A percentile compares a stretch with the other conserved stretches of the same genome.
phyloP scores from a whole-genome alignment of 1,139 yeast genomes.

The Kodamaea fungicola region DNA sequence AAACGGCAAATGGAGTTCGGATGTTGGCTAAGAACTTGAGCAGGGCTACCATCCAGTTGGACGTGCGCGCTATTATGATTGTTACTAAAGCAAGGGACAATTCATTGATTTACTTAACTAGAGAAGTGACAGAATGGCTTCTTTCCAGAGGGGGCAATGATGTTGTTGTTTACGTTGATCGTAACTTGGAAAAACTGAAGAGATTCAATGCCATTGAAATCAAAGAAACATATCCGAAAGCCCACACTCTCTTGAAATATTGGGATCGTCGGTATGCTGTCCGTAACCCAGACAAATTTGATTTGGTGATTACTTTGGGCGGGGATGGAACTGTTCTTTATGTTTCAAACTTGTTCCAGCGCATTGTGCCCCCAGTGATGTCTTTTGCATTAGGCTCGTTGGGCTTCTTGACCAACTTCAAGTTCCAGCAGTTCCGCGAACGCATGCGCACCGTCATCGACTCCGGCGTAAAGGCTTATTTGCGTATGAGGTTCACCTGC shows the following conservation, averaged over 20 bases:
- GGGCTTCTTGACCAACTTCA: conserved; percentile 78
- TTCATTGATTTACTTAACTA: conserved; percentile 66
- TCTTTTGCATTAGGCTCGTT: conserved; percentile 77
- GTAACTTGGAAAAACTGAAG: conserved; percentile 54
- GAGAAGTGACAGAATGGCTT: conserved; percentile 79
- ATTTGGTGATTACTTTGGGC: conserved; percentile 75
- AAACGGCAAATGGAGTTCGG: conserved; percentile 84
- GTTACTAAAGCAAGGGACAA: conserved; percentile 87
- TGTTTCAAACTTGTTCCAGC: conserved; percentile 75
- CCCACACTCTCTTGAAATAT: conserved; percentile 47
- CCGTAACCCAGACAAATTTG: conserved; percentile 59
- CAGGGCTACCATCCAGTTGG: conserved; percentile 69
- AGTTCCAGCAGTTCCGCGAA: conserved; percentile 64
- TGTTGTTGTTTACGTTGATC: conserved; percentile 68
- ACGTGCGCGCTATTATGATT: conserved; percentile 67
- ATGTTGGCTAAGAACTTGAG: conserved; percentile 72
- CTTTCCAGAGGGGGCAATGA: conserved; percentile 39
- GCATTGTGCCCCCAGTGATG: conserved; percentile 84
- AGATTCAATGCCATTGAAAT: conserved; percentile 56
- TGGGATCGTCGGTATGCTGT: conserved; percentile 66
- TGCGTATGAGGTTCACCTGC: conserved; percentile 81
- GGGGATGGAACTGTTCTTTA: conserved; percentile 90
- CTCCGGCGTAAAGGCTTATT: conserved; percentile 71
- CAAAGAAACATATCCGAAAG: conserved; percentile 37
- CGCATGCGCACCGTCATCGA: conserved; percentile 55